Evolutionary conservation across 345 rosid species (phyloP).

Genomic region (Gossypium sturtianum): DNA sequence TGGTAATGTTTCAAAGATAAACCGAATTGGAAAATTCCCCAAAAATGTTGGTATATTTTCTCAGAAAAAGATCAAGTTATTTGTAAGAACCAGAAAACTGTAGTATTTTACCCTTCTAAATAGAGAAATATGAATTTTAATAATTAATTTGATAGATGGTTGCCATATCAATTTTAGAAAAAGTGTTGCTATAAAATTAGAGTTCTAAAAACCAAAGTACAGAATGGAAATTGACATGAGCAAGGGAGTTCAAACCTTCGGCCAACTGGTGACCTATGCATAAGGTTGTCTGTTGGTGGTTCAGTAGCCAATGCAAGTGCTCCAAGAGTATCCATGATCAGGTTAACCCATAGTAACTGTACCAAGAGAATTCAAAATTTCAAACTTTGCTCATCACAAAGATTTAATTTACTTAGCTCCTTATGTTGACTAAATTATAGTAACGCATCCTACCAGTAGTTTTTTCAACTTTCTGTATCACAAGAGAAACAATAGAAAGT

Average conservation of each 20-base stretch:
- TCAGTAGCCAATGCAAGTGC: constrained; percentile 99
- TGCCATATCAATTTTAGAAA: not conserved
- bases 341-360: constrained; percentile 96
- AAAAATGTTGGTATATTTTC: constrained; percentile 8
- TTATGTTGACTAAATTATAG: not conserved
- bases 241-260: constrained; percentile 53
- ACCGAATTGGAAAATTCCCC: not conserved
- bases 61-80: not conserved
- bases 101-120: not conserved
- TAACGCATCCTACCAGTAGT: not conserved
- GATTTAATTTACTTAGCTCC: not conserved
- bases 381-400: constrained; percentile 6
- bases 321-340: constrained; percentile 98
- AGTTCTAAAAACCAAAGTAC: not conserved
- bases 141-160: not conserved
- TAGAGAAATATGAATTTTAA: not conserved
- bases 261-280: constrained; percentile 90
- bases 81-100: not conserved
- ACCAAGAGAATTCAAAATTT: constrained; percentile 16
- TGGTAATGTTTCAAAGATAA: not conserved
- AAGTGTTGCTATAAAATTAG: not conserved
- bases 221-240: constrained; percentile 4
- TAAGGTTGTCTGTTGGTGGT: constrained; percentile 95
- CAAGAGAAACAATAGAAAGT: not conserved
- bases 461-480: not conserved